Evolutionary conservation across 257 asterid genomes (phyloP).

Genomic region (Cordia subcordata): DNA sequence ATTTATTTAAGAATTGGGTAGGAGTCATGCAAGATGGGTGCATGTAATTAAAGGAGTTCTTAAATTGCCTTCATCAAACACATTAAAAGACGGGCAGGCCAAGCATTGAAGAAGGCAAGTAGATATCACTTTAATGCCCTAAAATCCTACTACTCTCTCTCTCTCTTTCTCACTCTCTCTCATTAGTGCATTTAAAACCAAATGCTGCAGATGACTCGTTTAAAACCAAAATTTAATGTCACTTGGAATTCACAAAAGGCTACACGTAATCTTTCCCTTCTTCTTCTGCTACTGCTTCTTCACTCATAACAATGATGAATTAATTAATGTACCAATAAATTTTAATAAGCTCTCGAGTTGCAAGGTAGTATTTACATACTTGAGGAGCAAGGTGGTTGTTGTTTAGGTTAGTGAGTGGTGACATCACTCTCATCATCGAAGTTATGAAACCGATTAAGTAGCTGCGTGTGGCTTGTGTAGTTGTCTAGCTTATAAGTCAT

Average conservation of each 20-base stretch:
- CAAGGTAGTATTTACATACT: not conserved
- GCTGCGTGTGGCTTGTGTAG: not conserved
- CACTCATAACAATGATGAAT: not conserved
- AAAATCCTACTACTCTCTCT: conserved; percentile 47
- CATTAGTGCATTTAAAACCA: conserved; percentile 32
- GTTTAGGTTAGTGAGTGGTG: no score
- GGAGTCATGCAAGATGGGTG: conserved; percentile 29
- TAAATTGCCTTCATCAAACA: conserved; percentile 24
- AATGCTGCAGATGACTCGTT: conserved; percentile 18
- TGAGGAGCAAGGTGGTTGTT: no score
- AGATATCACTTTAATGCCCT: conserved; percentile 51
- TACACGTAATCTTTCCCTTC: not conserved
- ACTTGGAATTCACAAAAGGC: not conserved
- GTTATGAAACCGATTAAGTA: not conserved
- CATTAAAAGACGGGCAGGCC: conserved; percentile 49
- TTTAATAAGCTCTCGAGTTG: not conserved
- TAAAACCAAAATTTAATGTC: conserved; percentile 31
- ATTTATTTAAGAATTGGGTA: not conserved
- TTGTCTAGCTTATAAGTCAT: not conserved
- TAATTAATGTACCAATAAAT: not conserved
- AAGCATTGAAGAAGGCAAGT: conserved; percentile 47
- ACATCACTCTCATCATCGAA: not conserved
- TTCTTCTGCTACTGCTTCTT: not conserved
- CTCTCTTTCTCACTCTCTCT: no score
- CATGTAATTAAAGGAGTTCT: conserved; percentile 9